Evolutionary conservation across 306 rosid genomes (phyloP), one percentile per base, ranked within the genome.

Genomic region (Trifolium subterraneum): DNA sequence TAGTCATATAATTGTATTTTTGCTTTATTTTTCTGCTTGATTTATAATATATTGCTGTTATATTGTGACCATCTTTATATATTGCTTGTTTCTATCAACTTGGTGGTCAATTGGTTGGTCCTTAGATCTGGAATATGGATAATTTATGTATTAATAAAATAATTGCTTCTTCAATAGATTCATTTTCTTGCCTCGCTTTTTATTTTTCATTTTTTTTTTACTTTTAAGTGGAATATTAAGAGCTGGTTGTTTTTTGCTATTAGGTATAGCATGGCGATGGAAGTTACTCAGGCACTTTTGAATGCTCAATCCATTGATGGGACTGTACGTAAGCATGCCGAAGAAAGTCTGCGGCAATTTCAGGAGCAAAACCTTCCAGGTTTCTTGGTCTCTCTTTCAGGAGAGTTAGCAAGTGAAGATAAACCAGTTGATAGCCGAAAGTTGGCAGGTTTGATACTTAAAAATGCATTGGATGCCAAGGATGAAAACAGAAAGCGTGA

Each of bases 341-440:
- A 92, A 82, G 98, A 90, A 50, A 90, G 82, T 81, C 69, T 92
- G 78, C 86, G 85, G 63, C 96, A 92, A 77, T 90, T 88, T 78
- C 98, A 92, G 91, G 98, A 92, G 82, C 96, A 92, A 87, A 91
- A 92, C 79, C 93, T 90, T 81, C 83, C 94, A 41, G 85, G 90
- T 70, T 90, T 87, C 79, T 81, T 92, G 88, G 75, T 92, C 23
- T 92, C 98, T 60, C 90, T 92, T 31, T 86, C 96, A 55, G 86
- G 87, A 58, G 98, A 92, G 76, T 80, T 92, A 82, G 87, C 91
- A 12, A 90, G 76, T 78, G 96, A 90, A 69, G 98, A 88, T 38
- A 92, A 90, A 59, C 98, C 98, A 19, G 92, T 87, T 63, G 96
- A 90, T 44, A 88, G 98, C 79, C 90, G 96, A n/a, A 92, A 87